Base-by-base conservation (phyloP, 495 filamentous ascomycete species). In the Podospora comata region DNA sequence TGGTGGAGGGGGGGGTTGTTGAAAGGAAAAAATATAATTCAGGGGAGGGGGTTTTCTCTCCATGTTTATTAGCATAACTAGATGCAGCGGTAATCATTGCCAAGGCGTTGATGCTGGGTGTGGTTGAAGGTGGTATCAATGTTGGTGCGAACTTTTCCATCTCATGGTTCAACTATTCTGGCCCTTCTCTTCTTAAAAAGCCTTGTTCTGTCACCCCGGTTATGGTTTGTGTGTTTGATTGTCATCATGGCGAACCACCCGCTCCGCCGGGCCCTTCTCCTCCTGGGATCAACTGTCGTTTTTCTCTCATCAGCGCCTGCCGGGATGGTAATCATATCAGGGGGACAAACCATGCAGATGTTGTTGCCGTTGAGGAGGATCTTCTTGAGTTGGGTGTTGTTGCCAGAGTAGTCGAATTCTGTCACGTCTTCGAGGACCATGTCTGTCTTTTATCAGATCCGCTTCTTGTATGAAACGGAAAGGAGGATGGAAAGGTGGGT, bases 351-450 rank as follows among this genome's bases (percentile, higher is more conserved):
- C 95, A 99, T 99, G 91, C 95, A 98, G 66, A 99, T 91, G 74
- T 98, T 97, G 79, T 99, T 99, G 48, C 95, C 95, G 73, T 98
- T 98, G n/a, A 99, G 83, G 27, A 99, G 79, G 60, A 98, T 95
- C 84, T 97, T 97, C 19, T 92, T 86, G 20, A 97, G 88, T 79
- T 96, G 96, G 19, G 87, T 90, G 72, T 93, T 88, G 68, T 90
- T 84, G 68, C 93, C 95, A 18, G 87, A 88, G 79, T 94, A 96
- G 79, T 99, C 95, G 75, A 94, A 96, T 79, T 98, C 95, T 16
- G 93, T 98, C 53, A 97, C 96, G 73, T 99, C 92, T 73, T 97
- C 94, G 26, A 99, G 79, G 20, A 98, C 95, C 94, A 99, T 99
- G 78, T 98, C 55, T 58, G 5, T 58, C 20, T 7, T 58, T 58